Evolutionary conservation across 2,329 filamentous ascomycete genomes (phyloP).

Genomic region (Xylariaceae sp.): DNA sequence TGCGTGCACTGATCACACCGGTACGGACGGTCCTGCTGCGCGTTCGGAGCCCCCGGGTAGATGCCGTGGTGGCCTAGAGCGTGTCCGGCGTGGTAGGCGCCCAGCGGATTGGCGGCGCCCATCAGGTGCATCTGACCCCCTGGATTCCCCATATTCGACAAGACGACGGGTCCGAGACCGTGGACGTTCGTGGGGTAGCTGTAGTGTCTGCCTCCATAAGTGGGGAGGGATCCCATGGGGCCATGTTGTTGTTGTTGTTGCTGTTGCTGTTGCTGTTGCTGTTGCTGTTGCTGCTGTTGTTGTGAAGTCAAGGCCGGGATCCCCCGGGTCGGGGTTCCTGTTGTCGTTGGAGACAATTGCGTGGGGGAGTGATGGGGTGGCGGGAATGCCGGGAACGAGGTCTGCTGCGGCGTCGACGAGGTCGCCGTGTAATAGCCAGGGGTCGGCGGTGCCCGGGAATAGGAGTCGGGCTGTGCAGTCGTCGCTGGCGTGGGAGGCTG

Average conservation of each 20-base stretch:
- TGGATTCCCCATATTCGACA: constrained; percentile 74
- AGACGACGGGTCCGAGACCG: constrained; percentile 60
- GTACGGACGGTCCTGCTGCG: constrained; percentile 75
- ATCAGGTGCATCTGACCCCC: constrained; percentile 67
- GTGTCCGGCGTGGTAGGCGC: constrained; percentile 46
- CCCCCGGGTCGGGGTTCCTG: constrained; percentile 31
- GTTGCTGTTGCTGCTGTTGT: constrained; percentile 4
- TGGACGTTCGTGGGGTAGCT: constrained; percentile 44
- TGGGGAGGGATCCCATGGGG: constrained; percentile 51
- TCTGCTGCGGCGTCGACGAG: constrained; percentile 43
- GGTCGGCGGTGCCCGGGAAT: constrained; percentile 51
- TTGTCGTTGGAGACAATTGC: constrained; percentile 46
- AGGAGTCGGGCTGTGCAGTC: constrained; percentile 55
- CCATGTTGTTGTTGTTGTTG: constrained; percentile 23
- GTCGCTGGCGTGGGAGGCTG: constrained; percentile 48
- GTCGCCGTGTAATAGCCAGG: constrained; percentile 54
- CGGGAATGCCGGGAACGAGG: constrained; percentile 41
- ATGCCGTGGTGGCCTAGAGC: constrained; percentile 47
- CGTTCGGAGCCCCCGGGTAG: constrained; percentile 49
- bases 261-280: too few species aligned
- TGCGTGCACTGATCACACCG: constrained; percentile 90
- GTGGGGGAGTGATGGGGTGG: constrained; percentile 29
- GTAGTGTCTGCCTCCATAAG: constrained; percentile 44
- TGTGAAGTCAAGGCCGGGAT: constrained; percentile 34
- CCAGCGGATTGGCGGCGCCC: constrained; percentile 48